Evolutionary conservation across 2,329 filamentous ascomycete genomes (phyloP).

Genomic region (Lachnellula subtilissima): DNA sequence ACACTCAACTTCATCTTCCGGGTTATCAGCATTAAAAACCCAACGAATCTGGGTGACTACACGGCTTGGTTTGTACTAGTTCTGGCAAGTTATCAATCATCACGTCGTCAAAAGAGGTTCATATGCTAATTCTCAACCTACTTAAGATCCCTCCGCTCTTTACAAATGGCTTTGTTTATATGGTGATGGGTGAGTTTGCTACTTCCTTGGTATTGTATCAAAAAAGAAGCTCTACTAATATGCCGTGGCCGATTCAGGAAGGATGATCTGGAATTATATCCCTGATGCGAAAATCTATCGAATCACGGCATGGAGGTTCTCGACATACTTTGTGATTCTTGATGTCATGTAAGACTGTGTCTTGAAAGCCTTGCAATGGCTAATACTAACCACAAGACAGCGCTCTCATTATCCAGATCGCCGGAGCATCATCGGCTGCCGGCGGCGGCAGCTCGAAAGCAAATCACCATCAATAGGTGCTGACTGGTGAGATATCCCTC

Average conservation of each 20-base stretch:
- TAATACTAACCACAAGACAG: slow-evolving; percentile 12
- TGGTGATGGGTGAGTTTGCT: slow-evolving; percentile 40
- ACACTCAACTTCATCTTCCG: slow-evolving; percentile 37
- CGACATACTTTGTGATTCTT: slow-evolving; percentile 24
- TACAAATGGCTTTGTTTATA: slow-evolving; percentile 33
- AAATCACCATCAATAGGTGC: slow-evolving; percentile 3
- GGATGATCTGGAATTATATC: slow-evolving; percentile 27
- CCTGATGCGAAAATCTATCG: slow-evolving; percentile 15
- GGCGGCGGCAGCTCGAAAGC: slow-evolving; percentile 30
- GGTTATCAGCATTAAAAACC: slow-evolving; percentile 36
- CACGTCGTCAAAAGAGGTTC: no score
- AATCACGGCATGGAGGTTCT: slow-evolving; percentile 21
- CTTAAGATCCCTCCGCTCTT: slow-evolving; percentile 27
- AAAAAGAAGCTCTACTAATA: slow-evolving; percentile 8
- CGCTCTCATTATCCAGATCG: slow-evolving; percentile 20
- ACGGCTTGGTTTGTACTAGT: slow-evolving; percentile 35
- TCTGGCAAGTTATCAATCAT: slow-evolving; percentile 18
- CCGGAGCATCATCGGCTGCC: slow-evolving; percentile 27
- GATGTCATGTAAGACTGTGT: slow-evolving; percentile 25
- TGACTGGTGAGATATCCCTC: slow-evolving; percentile 4
- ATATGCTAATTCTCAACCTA: no score
- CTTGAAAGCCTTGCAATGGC: background rate
- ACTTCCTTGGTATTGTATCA: slow-evolving; percentile 9
- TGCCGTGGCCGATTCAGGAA: slow-evolving; percentile 9
- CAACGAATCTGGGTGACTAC: slow-evolving; percentile 32